A percentile compares a stretch with the other conserved stretches of the same genome.
phyloP scores from a whole-genome alignment of 768 basidiomycete species.

The Termitomyces titanicus region DNA sequence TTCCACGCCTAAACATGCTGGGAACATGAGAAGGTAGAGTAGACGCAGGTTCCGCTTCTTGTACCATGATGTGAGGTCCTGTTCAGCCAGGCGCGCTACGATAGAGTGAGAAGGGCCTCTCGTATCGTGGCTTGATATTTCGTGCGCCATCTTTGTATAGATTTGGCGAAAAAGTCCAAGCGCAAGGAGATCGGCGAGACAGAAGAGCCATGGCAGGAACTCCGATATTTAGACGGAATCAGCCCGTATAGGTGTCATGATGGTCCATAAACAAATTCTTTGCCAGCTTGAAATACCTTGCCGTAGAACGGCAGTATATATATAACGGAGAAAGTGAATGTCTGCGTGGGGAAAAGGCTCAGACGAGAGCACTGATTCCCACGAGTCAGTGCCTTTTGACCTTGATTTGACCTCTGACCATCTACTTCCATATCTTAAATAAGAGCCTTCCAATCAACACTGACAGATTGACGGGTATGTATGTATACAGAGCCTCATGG shows the following conservation, averaged over 20 bases:
- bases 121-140: background rate
- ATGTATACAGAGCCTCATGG: too few species aligned
- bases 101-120: slow-evolving; percentile 22
- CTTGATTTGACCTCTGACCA: too few species aligned
- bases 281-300: background rate
- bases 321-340: background rate
- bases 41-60: slow-evolving; percentile 52
- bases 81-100: slow-evolving; percentile 34
- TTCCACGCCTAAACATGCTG: slow-evolving; percentile 59
- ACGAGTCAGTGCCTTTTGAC: too few species aligned
- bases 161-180: background rate
- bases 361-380: too few species aligned
- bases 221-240: background rate
- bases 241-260: background rate
- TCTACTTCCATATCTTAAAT: too few species aligned
- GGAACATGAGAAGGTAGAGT: slow-evolving; percentile 51
- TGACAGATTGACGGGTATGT: too few species aligned
- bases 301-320: background rate
- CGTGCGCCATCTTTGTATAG: background rate
- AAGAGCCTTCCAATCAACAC: too few species aligned
- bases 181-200: background rate
- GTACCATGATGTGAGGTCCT: slow-evolving; percentile 59
- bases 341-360: too few species aligned
- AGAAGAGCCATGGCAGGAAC: background rate
- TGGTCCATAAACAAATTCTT: background rate